Evolutionary conservation across 139 green algal genomes (phyloP).

Genomic region (Coelastrella sp.): DNA sequence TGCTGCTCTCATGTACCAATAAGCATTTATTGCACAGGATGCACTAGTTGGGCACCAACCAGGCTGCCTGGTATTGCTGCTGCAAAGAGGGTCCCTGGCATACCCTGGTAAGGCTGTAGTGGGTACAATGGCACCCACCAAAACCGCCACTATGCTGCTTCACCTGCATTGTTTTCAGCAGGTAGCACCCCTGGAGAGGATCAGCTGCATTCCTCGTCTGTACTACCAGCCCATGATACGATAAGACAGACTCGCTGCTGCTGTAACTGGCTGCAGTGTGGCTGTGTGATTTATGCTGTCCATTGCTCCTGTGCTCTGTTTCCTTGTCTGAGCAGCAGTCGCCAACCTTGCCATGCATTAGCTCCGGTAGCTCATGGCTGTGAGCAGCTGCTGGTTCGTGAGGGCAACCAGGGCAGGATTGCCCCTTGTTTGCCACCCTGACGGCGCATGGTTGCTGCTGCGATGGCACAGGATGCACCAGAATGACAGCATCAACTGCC

Average conservation of each 20-base stretch:
- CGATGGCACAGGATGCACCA: constrained; percentile 15
- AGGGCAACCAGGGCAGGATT: not conserved
- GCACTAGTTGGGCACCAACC: constrained; percentile 14
- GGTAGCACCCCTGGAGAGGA: constrained; percentile 37
- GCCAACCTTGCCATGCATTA: constrained; percentile 23
- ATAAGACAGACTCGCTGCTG: not conserved
- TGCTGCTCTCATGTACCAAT: no score
- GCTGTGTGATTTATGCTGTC: not conserved
- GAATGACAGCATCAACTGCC: constrained; percentile 1
- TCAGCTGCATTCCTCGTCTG: constrained; percentile 16
- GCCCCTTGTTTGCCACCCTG: not conserved
- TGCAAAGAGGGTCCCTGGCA: constrained; percentile 36
- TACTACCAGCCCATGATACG: constrained; percentile 30
- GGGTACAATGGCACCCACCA: constrained; percentile 36
- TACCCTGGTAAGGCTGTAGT: constrained; percentile 41
- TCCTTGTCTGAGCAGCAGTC: constrained; percentile 32
- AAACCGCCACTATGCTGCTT: not conserved
- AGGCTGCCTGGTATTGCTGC: constrained; percentile 40
- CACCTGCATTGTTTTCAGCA: constrained; percentile 44
- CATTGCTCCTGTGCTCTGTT: not conserved
- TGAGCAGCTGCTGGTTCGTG: constrained; percentile 5
- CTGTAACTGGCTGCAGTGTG: not conserved
- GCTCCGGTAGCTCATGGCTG: not conserved
- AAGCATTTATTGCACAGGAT: no score
- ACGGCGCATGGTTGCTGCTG: constrained; percentile 8